Percentiles rank a stretch among this genome's conserved stretches.
Conservation (phyloP, 257 asterid species). For the Jasminum sambac region DNA sequence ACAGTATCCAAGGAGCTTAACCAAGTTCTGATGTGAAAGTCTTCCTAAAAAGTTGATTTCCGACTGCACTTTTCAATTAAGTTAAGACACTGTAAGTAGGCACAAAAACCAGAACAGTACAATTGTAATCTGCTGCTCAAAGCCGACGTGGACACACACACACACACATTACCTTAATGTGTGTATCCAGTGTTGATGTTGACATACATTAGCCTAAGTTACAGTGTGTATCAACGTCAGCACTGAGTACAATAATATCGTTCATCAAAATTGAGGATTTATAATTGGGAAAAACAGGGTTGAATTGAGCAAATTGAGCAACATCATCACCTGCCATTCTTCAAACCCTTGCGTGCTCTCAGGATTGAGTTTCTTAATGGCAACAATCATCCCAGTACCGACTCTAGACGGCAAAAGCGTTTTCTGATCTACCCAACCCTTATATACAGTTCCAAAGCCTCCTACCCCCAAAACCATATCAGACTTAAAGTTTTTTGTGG, state of each 20-base stretch:
- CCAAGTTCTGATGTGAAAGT: constrained; percentile 54
- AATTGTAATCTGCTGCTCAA: no score
- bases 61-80: constrained; percentile 40
- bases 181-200: no score
- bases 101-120: no score
- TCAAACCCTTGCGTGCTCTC: constrained; percentile 52
- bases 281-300: background rate
- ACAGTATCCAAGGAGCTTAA: constrained; percentile 46
- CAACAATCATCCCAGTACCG: constrained; percentile 47
- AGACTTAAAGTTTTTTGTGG: constrained; percentile 45
- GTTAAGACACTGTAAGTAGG: background rate
- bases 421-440: constrained; percentile 56
- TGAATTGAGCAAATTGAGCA: background rate
- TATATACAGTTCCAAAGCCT: constrained; percentile 52
- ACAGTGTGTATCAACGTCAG: no score
- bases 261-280: background rate
- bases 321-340: constrained; percentile 50
- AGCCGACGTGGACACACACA: no score
- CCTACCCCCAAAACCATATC: constrained; percentile 49
- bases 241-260: background rate
- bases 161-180: no score
- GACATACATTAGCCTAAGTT: no score
- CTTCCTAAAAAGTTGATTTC: constrained; percentile 49
- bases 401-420: constrained; percentile 38
- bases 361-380: constrained; percentile 46